These are phyloP conservation scores for Penicillium polonicum DNA, from an alignment of 2,329 filamentous ascomycete genomes.

Conservation along the genomic window DNA sequence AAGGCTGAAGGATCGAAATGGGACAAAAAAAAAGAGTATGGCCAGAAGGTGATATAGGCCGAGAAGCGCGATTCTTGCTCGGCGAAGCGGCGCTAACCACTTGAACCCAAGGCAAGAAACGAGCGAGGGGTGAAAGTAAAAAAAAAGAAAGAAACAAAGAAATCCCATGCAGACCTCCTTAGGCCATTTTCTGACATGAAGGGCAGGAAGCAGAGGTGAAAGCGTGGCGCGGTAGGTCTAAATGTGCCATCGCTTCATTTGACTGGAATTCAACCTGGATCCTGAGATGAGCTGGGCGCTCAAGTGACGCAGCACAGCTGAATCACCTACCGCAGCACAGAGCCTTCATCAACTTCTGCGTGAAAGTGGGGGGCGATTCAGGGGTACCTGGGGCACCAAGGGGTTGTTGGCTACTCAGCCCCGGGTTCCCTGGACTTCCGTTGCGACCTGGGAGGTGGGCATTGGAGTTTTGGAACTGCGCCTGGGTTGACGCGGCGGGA, in stretches of 20 bases:
- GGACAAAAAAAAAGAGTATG: constrained; percentile 18
- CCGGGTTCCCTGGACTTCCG: constrained; percentile 56
- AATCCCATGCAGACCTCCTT: constrained; percentile 24
- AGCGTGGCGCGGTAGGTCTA: constrained; percentile 17
- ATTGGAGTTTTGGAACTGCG: constrained; percentile 94
- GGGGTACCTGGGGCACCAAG: constrained; percentile 56
- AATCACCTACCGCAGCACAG: constrained; percentile 75
- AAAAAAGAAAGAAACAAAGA: constrained; percentile 15
- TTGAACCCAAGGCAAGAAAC: constrained; percentile 7
- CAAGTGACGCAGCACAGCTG: constrained; percentile 16
- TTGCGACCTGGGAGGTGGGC: constrained; percentile 72
- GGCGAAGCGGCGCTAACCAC: constrained; percentile 5
- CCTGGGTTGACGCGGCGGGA: constrained; percentile 86
- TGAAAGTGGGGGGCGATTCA: constrained; percentile 74
- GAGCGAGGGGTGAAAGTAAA: constrained; percentile 14
- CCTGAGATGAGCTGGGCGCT: constrained; percentile 27
- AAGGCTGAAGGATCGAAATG: constrained; percentile 24
- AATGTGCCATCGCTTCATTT: constrained; percentile 16
- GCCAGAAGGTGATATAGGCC: constrained; percentile 14
- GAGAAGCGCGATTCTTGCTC: constrained; percentile 11
- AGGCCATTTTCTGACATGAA: constrained; percentile 14
- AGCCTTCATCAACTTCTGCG: constrained; percentile 90
- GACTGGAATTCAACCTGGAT: constrained; percentile 36
- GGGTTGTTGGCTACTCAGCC: constrained; percentile 58
- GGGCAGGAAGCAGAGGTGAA: constrained; percentile 17